phyloP scores from a whole-genome alignment of 2,329 filamentous ascomycete genomes.

The Aspergillus sp. region DNA sequence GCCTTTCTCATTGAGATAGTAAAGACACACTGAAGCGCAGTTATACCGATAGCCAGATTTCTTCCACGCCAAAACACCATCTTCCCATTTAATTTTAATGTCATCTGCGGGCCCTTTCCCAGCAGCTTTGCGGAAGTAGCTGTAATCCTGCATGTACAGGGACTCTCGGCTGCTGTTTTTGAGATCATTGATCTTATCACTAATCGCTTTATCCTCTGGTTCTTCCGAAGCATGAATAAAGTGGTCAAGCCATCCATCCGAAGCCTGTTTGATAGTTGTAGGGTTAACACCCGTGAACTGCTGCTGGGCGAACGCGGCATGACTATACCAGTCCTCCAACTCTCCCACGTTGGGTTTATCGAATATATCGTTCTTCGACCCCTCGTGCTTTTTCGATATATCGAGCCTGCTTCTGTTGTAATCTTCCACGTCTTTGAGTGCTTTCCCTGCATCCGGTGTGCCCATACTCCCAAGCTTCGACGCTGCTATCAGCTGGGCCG shows the following conservation, averaged over 20 bases:
- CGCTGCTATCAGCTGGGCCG: accelerated
- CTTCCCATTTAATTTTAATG: neutral
- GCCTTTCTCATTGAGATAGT: neutral
- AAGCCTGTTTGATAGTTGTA: neutral
- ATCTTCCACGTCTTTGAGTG: neutral
- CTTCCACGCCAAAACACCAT: neutral
- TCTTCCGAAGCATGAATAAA: neutral
- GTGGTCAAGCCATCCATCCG: neutral
- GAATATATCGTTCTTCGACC: neutral
- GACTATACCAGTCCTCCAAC: neutral
- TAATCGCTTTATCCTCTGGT: no score
- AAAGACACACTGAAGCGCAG: neutral
- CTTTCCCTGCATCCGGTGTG: neutral
- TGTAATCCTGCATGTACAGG: neutral
- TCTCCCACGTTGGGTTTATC: neutral
- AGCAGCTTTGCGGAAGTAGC: neutral
- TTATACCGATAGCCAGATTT: neutral
- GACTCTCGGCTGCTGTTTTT: neutral
- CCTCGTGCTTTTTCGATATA: neutral
- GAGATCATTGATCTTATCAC: neutral
- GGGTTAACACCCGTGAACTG: neutral
- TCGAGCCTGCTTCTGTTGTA: no score
- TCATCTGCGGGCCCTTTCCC: neutral
- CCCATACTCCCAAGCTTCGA: neutral
- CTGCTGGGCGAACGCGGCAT: neutral